phyloP scores from a whole-genome alignment of 768 basidiomycete species.

The Krasilnikovozyma curviuscula region DNA sequence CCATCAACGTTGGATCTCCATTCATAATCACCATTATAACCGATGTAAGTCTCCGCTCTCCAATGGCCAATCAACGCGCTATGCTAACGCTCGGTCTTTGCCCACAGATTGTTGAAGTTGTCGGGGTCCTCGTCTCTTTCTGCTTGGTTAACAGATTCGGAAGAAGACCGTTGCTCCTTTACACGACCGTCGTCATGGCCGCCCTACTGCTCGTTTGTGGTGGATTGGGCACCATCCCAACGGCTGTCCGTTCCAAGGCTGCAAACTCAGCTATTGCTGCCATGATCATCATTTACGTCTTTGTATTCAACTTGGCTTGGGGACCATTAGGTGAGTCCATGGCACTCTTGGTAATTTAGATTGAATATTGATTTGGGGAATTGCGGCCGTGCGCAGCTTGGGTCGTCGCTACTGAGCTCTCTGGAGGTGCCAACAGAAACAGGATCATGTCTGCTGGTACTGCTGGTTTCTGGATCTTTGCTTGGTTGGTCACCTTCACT shows the following conservation, averaged over 20 bases:
- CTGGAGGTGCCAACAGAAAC: constrained; percentile 21
- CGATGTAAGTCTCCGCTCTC: not conserved
- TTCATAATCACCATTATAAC: constrained; percentile 13
- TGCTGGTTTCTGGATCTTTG: constrained; percentile 25
- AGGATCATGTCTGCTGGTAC: constrained; percentile 26
- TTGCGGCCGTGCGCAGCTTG: too few relatives aligned
- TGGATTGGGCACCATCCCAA: constrained; percentile 16
- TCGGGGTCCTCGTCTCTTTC: constrained; percentile 12
- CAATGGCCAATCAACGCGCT: too few relatives aligned
- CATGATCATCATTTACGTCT: constrained; percentile 25
- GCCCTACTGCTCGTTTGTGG: constrained; percentile 21
- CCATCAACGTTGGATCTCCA: not conserved
- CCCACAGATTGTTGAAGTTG: constrained; percentile 8
- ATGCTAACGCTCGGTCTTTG: too few relatives aligned
- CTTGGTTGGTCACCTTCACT: constrained; percentile 26
- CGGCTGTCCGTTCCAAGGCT: constrained; percentile 11
- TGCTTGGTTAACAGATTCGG: constrained; percentile 21
- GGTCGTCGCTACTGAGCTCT: constrained; percentile 18
- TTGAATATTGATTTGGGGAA: too few relatives aligned
- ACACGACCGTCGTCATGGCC: constrained; percentile 23
- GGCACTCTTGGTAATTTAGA: too few relatives aligned
- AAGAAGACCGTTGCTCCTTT: constrained; percentile 21
- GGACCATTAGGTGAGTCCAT: constrained; percentile 19
- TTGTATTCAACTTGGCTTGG: constrained; percentile 27
- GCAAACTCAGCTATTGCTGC: constrained; percentile 21